Conservation (phyloP, 768 basidiomycete genomes). For the Tephrocybe sp. region DNA sequence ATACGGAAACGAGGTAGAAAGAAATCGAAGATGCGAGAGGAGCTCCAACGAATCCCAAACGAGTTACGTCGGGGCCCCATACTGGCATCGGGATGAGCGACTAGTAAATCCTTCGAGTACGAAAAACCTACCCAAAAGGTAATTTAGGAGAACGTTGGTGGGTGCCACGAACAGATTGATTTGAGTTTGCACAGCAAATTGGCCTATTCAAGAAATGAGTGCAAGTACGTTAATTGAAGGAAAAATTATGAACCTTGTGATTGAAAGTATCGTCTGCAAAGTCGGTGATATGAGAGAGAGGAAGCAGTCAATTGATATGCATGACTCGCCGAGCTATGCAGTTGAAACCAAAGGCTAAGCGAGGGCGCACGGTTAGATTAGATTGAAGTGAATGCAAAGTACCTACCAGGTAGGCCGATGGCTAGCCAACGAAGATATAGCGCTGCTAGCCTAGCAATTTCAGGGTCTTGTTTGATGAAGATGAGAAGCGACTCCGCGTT, state of each 20-base stretch:
- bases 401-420: constrained; percentile 69
- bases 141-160: constrained; percentile 80
- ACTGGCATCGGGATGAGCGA: constrained; percentile 36
- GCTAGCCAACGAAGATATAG: constrained; percentile 74
- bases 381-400: constrained; percentile 5
- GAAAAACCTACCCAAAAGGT: constrained; percentile 61
- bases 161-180: constrained; percentile 61
- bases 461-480: constrained; percentile 73
- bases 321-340: constrained; percentile 38
- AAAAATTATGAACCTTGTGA: constrained; percentile 58
- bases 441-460: constrained; percentile 75
- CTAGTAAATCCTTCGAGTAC: neutral
- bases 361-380: neutral
- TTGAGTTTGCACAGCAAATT: constrained; percentile 12
- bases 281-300: neutral
- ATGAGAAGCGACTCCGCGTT: constrained; percentile 80
- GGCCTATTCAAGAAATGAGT: neutral
- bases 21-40: constrained; percentile 85
- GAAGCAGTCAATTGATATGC: neutral
- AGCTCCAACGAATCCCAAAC: constrained; percentile 88
- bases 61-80: constrained; percentile 76
- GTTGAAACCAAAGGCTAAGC: constrained; percentile 47
- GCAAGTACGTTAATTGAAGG: neutral
- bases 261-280: constrained; percentile 65
- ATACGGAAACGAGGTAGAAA: constrained; percentile 75